Evolutionary conservation across 2,329 filamentous ascomycete genomes (phyloP).

Genomic region (Apiospora phragmitis): DNA sequence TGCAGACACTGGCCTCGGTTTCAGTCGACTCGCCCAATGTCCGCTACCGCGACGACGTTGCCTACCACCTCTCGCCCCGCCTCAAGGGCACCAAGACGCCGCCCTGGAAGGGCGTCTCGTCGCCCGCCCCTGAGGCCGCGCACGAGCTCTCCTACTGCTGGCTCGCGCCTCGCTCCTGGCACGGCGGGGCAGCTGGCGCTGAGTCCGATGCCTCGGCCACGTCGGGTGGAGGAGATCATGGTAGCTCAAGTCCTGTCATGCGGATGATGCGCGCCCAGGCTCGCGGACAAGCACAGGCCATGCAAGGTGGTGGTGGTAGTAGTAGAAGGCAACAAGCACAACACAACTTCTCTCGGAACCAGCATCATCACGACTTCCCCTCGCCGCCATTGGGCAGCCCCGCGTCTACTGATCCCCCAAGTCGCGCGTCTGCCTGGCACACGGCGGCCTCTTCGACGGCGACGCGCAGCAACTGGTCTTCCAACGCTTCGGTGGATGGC

Average conservation of each 20-base stretch:
- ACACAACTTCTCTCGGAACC: background rate
- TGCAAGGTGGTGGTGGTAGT: background rate
- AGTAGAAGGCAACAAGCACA: background rate
- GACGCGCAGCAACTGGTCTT: slow-evolving; percentile 23
- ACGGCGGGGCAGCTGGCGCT: background rate
- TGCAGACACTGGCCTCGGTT: slow-evolving; percentile 60
- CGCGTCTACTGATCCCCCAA: slow-evolving; percentile 17
- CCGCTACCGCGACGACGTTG: slow-evolving; percentile 51
- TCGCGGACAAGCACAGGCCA: background rate
- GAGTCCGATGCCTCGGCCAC: slow-evolving; percentile 16
- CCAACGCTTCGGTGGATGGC: background rate
- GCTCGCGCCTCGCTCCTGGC: slow-evolving; percentile 44
- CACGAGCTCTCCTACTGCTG: slow-evolving; percentile 57
- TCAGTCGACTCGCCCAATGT: slow-evolving; percentile 57
- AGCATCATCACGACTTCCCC: slow-evolving; percentile 20
- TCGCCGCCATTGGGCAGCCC: slow-evolving; percentile 20
- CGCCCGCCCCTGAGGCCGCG: slow-evolving; percentile 34
- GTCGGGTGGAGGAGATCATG: slow-evolving; percentile 11
- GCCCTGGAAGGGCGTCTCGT: slow-evolving; percentile 49
- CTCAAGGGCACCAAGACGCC: slow-evolving; percentile 52
- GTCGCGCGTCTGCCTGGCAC: slow-evolving; percentile 20
- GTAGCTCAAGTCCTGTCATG: slow-evolving; percentile 20
- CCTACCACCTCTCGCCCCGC: slow-evolving; percentile 58
- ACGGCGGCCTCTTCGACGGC: slow-evolving; percentile 13
- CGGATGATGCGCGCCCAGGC: slow-evolving; percentile 27